These are phyloP conservation scores for Trichosporon faecale DNA, from an alignment of 1,284 basidiomycete genomes.

Conservation along the genomic window DNA sequence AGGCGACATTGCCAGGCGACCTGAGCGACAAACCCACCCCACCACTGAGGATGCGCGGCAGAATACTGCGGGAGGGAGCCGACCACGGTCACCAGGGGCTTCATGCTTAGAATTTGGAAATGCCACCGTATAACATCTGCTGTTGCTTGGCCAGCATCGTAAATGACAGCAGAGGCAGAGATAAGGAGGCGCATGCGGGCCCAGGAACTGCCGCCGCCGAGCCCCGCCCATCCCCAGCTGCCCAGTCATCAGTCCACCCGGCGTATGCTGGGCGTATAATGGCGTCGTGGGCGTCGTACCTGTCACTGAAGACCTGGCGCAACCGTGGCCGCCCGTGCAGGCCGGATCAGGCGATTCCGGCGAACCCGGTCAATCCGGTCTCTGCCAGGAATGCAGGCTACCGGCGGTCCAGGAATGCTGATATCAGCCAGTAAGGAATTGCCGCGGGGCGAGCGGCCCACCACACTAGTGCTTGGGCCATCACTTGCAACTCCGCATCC, in stretches of 20 bases:
- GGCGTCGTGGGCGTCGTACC: too few relatives aligned
- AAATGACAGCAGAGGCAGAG: background rate
- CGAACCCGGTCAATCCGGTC: background rate
- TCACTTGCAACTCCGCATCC: background rate
- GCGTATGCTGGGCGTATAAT: background rate
- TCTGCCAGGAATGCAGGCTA: background rate
- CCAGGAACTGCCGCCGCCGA: background rate
- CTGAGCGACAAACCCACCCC: too few relatives aligned
- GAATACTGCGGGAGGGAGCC: background rate
- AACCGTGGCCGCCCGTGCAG: background rate
- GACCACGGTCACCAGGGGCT: background rate
- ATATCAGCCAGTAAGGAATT: background rate
- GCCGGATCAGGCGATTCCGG: background rate
- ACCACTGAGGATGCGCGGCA: background rate
- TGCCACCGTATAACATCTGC: background rate
- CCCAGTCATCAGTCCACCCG: background rate
- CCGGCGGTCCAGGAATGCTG: background rate
- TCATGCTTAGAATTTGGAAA: background rate
- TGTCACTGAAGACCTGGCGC: too few relatives aligned
- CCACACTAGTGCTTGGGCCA: background rate
- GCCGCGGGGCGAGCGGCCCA: conserved; percentile 2
- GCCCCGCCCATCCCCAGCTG: too few relatives aligned
- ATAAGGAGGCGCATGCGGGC: background rate
- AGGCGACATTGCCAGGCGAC: background rate
- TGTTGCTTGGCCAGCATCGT: background rate